Conservation (phyloP, 225 moss, liverwort and hornwort genomes). For the Marchantia paleacea region DNA sequence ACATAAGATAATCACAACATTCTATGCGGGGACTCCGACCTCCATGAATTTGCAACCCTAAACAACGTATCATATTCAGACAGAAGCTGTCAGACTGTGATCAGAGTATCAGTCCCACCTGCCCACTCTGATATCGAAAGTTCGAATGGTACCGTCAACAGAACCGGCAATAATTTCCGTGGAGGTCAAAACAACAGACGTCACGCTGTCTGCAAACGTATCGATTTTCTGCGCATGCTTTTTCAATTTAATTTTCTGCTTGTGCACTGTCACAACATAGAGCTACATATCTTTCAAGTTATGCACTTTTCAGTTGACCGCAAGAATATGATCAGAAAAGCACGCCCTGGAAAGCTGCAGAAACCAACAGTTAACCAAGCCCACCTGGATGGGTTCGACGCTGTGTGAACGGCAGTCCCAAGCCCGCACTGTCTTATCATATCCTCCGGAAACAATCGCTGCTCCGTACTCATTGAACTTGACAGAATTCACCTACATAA, state of each 20-base stretch:
- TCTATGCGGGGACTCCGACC: too few relatives aligned
- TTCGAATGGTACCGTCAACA: constrained; percentile 95
- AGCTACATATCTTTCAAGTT: background rate
- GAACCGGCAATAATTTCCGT: constrained; percentile 89
- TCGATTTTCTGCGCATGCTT: constrained; percentile 64
- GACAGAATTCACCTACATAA: constrained; percentile 75
- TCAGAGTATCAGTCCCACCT: constrained; percentile 41
- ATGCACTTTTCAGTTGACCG: too few relatives aligned
- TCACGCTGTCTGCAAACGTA: constrained; percentile 89
- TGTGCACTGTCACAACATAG: background rate
- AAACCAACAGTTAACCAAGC: background rate
- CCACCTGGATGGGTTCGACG: constrained; percentile 87
- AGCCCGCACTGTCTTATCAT: constrained; percentile 82
- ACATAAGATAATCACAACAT: too few relatives aligned
- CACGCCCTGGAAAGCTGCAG: background rate
- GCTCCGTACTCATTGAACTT: constrained; percentile 86
- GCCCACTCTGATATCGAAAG: constrained; percentile 91
- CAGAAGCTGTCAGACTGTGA: background rate
- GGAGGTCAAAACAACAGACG: constrained; percentile 77
- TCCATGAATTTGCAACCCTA: too few relatives aligned
- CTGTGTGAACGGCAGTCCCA: constrained; percentile 97
- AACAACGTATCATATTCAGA: too few relatives aligned
- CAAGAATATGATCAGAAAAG: background rate
- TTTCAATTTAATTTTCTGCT: background rate
- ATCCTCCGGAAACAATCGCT: constrained; percentile 81